Percentiles rank a stretch among this genome's conserved stretches.
Evolutionary conservation across 345 rosid genomes (phyloP).

Genomic region (Psidium friedrichsthalianum): DNA sequence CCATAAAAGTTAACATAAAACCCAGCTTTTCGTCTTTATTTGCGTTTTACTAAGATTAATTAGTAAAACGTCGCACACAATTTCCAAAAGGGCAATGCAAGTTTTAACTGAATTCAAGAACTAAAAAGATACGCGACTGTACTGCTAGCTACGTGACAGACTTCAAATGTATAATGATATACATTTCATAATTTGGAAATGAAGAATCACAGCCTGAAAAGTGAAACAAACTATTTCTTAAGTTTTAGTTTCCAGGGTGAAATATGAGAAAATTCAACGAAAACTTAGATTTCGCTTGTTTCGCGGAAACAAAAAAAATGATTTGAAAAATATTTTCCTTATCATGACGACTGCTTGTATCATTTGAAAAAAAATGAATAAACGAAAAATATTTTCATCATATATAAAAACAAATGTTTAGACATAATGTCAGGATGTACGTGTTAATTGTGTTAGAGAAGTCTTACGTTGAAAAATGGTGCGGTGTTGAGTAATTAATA

Average conservation of each 20-base stretch:
- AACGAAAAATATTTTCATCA: too few relatives aligned
- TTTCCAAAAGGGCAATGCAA: background rate
- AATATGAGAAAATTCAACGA: background rate
- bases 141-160: background rate
- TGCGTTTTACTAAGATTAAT: background rate
- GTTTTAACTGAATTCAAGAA: background rate
- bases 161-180: background rate
- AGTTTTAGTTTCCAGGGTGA: background rate
- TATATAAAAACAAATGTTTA: too few relatives aligned
- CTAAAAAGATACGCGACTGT: background rate
- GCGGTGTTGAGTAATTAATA: too few relatives aligned
- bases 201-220: background rate
- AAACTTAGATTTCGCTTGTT: too few relatives aligned
- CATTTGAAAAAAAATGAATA: too few relatives aligned
- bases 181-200: background rate
- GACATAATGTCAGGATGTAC: too few relatives aligned
- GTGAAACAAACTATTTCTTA: background rate
- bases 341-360: too few relatives aligned
- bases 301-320: too few relatives aligned
- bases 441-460: too few relatives aligned
- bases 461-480: too few relatives aligned
- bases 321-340: too few relatives aligned
- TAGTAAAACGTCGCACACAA: accelerated
- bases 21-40: accelerated
- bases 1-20: background rate